Conservation (phyloP, 345 rosid species). For the Raphanus sativus region DNA sequence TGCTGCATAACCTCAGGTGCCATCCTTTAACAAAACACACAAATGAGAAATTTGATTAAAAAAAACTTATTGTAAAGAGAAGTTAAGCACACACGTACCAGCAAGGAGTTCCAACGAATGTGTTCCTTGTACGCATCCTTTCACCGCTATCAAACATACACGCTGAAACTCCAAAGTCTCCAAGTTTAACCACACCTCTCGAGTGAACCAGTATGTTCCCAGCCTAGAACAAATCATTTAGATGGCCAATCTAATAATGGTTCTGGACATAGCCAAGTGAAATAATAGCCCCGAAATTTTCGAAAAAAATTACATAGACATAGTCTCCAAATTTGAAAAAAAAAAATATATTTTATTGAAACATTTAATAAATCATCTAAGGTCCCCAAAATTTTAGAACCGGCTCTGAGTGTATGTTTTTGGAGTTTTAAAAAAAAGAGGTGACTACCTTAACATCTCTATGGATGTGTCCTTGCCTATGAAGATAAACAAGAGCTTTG, state of each 20-base stretch:
- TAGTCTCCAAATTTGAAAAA: background rate
- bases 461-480: conserved; percentile 77
- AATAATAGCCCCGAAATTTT: background rate
- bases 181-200: conserved; percentile 69
- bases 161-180: conserved; percentile 90
- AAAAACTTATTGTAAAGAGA: background rate
- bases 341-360: background rate
- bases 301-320: no score
- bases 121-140: conserved; percentile 75
- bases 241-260: background rate
- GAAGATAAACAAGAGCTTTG: conserved; percentile 88
- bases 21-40: conserved; percentile 54
- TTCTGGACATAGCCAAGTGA: background rate
- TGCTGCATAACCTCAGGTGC: conserved; percentile 99
- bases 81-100: conserved; percentile 46
- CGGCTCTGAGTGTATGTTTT: background rate
- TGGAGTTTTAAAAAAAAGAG: background rate
- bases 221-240: conserved; percentile 46
- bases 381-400: background rate
- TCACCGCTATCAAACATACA: conserved; percentile 94
- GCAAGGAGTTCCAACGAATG: conserved; percentile 93
- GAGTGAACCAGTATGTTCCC: conserved; percentile 77
- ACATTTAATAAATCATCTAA: background rate
- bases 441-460: conserved; percentile 78
- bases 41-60: background rate